A percentile compares a stretch with the other conserved stretches of the same genome.
Conservation (phyloP, 2,329 filamentous ascomycete species). For the Xylariaceae sp. region DNA sequence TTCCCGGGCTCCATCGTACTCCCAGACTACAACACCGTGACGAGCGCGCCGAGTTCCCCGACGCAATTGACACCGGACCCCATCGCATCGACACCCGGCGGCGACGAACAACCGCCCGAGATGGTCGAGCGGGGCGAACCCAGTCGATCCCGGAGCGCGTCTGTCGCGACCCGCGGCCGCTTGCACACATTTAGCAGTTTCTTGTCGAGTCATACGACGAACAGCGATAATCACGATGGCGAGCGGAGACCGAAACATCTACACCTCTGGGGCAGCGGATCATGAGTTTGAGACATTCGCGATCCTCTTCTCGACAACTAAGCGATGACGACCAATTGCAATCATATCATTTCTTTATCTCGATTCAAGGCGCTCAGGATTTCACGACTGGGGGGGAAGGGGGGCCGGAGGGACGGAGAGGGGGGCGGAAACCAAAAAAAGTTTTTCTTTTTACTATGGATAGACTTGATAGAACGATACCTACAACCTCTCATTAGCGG, state of each 20-base stretch:
- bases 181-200: constrained; percentile 28
- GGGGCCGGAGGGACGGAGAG: no score
- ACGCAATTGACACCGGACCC: constrained; percentile 34
- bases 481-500: no score
- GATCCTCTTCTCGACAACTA: no score
- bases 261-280: constrained; percentile 24
- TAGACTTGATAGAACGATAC: no score
- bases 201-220: constrained; percentile 23
- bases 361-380: no score
- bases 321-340: no score
- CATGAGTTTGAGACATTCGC: not conserved
- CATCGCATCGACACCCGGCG: constrained; percentile 12
- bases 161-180: constrained; percentile 17
- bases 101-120: constrained; percentile 25
- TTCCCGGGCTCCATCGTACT: constrained; percentile 46
- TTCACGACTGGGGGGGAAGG: no score
- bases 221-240: constrained; percentile 24
- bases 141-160: constrained; percentile 23
- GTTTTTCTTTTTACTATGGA: no score
- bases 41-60: constrained; percentile 48
- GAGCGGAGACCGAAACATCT: constrained; percentile 27
- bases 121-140: constrained; percentile 3
- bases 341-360: no score
- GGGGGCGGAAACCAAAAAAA: no score
- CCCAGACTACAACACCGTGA: constrained; percentile 62